A percentile compares a stretch with the other conserved stretches of the same genome.
Evolutionary conservation across 2,329 filamentous ascomycete species (phyloP).

Genomic region (Fusarium mangiferae): DNA sequence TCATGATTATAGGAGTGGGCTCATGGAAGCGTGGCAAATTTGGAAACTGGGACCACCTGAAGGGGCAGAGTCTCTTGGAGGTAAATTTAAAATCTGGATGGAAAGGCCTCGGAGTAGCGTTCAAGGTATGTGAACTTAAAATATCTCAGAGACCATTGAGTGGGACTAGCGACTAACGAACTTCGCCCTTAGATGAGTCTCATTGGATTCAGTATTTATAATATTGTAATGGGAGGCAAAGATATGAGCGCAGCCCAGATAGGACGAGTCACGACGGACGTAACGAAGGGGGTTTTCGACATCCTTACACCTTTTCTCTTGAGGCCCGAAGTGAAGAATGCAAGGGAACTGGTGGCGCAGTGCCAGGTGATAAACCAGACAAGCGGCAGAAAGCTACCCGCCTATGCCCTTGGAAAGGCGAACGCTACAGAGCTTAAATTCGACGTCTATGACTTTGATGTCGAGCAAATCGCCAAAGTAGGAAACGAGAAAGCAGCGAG

Average conservation of each 20-base stretch:
- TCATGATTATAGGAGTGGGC: neutral
- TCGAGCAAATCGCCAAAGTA: rapidly evolving
- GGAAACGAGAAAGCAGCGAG: neutral
- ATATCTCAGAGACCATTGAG: neutral
- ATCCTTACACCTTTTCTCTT: neutral
- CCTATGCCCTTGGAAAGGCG: neutral
- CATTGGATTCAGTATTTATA: neutral
- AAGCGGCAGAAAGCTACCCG: neutral
- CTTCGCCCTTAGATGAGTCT: neutral
- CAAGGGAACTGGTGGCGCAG: neutral
- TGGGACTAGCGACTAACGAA: neutral
- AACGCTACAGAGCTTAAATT: neutral
- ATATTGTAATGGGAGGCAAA: neutral
- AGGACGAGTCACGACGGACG: neutral
- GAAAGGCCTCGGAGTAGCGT: neutral
- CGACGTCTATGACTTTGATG: rapidly evolving
- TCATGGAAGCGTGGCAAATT: neutral
- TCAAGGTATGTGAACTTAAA: neutral
- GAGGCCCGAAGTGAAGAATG: neutral
- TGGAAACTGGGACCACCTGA: neutral
- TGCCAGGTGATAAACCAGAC: neutral
- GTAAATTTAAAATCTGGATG: neutral
- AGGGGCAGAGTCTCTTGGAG: neutral
- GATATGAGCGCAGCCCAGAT: neutral
- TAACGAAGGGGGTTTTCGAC: neutral